Evolutionary conservation across 495 filamentous ascomycete genomes (phyloP), one percentile per base, ranked within the genome.

Genomic region (Diplogelasinospora grovesii): DNA sequence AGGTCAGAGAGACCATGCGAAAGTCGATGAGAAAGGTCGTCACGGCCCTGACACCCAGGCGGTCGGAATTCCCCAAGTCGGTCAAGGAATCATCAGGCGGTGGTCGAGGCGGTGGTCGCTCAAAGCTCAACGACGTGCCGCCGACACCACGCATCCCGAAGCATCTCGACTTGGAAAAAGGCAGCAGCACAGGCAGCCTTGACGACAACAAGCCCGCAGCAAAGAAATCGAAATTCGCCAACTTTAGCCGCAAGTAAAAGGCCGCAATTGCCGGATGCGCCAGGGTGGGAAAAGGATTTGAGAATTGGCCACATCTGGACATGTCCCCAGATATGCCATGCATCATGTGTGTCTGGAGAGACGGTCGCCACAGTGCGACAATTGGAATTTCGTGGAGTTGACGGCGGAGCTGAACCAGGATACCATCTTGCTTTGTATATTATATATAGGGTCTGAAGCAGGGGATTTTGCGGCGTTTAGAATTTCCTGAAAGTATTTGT

Each of bases 401-500:
- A n/a, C n/a, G n/a, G n/a, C n/a, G 35, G 36, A 24, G 7, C 36
- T 4, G 32, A 39, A 44, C n/a, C n/a, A n/a, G n/a, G 43, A 50
- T 45, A 45, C 44, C 49, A 43, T 25, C 18, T n/a, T n/a, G 28
- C 43, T 48, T 46, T 44, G 33, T 39, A 36, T 55, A 50, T 60
- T 53, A 53, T 34, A 49, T 63, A 54, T 48, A 39, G 37, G 29
- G 36, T 39, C 23, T 27, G 45, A 31, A 40, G 45, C 35, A 47
- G 27, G 27, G 43, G 27, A 30, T 46, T 28, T 45, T n/a, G n/a
- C n/a, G 46, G 51, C 35, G 49, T 60, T 70, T 63, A 83, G 60
- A 82, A 62, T 51, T 59, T 60, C 50, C 83, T 73, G 49, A 88
- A 79, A 29, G 74, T 73, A 61, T 88, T 88, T 28, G 75, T 78